Base-by-base conservation (phyloP, 1,284 basidiomycete genomes). In the Thelephora terrestris region DNA sequence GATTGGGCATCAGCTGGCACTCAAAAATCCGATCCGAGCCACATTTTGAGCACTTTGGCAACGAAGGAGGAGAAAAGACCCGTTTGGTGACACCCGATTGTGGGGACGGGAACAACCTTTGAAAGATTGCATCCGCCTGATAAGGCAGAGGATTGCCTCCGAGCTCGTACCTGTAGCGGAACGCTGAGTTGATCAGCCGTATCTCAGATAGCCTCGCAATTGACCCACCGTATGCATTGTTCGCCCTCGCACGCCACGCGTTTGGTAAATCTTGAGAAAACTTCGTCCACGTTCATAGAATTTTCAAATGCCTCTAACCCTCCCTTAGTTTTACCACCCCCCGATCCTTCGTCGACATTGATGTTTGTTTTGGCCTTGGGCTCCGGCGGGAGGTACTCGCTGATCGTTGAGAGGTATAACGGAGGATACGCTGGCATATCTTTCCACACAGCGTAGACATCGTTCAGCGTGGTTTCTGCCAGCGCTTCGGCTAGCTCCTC, bases 1-100 rank as follows among this genome's bases (percentile, higher is more conserved):
- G 65, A 61, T 91, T 89, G 1, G 88, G 88, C 87, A 91, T 91
- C 36, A 91, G 65, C 60, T 92, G 89, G 56, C 82, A 88, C 60
- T 92, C 90, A 62, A 91, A 92, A 7, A 81, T 71, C 10, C 86
- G 75, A 39, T 62, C 66, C 5, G 73, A 68, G 38, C 69, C 65
- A 64, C 89, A 92, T 18, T 64, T 57, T 1, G 76, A 68, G 59
- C 89, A 92, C 0, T 61, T 53, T 0, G 79, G 72, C 24, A 86
- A 61, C 39, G 69, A 57, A 1, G 68, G 55, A 7, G 71, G 61
- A 49, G 69, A 62, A 59, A 79, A 85, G 1, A 66, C 67, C 43
- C 79, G 72, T 55, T 73, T 77, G 27, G 65, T 56, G 0, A 52
- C 48, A 14, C 64, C 55, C 32, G 68, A 50, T 12, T 56, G 69